Percentiles rank a stretch among this genome's conserved stretches.
Conservation (phyloP, 1,284 basidiomycete species). For the Cerioporus squamosus region DNA sequence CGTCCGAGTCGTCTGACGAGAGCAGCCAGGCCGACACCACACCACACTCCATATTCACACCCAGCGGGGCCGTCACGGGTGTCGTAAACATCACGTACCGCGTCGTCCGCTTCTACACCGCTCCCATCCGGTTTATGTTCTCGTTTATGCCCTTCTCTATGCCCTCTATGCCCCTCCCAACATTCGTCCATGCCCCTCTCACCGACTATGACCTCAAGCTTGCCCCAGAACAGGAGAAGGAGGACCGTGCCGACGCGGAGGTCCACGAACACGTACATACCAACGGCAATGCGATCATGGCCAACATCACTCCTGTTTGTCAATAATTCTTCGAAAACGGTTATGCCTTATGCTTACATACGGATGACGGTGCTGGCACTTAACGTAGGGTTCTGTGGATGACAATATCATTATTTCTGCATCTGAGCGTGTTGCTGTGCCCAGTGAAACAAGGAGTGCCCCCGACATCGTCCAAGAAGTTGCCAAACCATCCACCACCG, state of each 20-base stretch:
- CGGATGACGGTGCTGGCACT: conserved; percentile 48
- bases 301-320: conserved; percentile 51
- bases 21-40: conserved; percentile 6
- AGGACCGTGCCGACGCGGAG: conserved; percentile 17
- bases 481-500: too few relatives aligned
- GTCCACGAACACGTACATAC: conserved; percentile 10
- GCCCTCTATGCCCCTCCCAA: conserved; percentile 15
- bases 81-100: conserved; percentile 32
- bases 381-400: conserved; percentile 45
- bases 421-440: conserved; percentile 8
- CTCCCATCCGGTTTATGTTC: conserved; percentile 36
- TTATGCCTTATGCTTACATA: conserved; percentile 47
- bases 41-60: conserved; percentile 19
- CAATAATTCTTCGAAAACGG: conserved; percentile 46
- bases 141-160: conserved; percentile 30
- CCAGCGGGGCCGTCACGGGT: conserved; percentile 27
- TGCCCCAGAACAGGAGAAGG: conserved; percentile 15
- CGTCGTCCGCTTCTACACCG: conserved; percentile 34
- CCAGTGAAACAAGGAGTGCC: not conserved
- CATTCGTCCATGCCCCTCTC: conserved; percentile 11
- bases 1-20: conserved; percentile 17
- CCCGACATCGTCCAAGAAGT: conserved; percentile 13
- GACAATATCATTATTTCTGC: conserved; percentile 28
- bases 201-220: conserved; percentile 15
- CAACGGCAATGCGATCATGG: conserved; percentile 24